A percentile compares a stretch with the other conserved stretches of the same genome.
Conservation (phyloP, 2,329 filamentous ascomycete genomes). For the Akanthomyces lecanii region DNA sequence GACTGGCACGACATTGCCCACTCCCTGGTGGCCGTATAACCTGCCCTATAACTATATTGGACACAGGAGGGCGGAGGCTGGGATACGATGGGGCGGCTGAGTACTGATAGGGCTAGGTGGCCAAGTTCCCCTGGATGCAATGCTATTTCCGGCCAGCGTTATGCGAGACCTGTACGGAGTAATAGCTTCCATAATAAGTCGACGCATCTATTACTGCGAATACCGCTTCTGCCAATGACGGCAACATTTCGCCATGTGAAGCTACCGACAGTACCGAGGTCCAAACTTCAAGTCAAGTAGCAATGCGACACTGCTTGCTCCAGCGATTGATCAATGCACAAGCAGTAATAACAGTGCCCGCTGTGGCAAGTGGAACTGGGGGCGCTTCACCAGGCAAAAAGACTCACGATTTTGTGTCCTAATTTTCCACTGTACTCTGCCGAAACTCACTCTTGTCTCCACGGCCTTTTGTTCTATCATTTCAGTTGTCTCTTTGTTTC, state of each 20-base stretch:
- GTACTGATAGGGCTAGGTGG: background rate
- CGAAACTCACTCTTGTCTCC: too few species aligned
- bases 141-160: constrained; percentile 1
- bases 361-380: background rate
- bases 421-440: too few species aligned
- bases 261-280: background rate
- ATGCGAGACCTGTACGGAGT: background rate
- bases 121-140: background rate
- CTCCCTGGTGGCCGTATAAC: too few species aligned
- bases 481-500: too few species aligned
- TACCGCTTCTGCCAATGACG: background rate
- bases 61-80: background rate
- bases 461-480: too few species aligned
- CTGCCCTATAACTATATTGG: too few species aligned
- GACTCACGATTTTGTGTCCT: too few species aligned
- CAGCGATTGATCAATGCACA: background rate
- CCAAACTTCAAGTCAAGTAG: too few species aligned
- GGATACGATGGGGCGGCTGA: background rate
- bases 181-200: background rate
- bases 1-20: too few species aligned
- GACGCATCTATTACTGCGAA: background rate
- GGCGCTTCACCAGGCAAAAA: too few species aligned
- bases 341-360: background rate
- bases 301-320: background rate
- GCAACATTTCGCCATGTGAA: background rate